A percentile compares a stretch with the other conserved stretches of the same genome.
phyloP scores from a whole-genome alignment of 1,284 basidiomycete genomes.

The Kwoniella shivajii region DNA sequence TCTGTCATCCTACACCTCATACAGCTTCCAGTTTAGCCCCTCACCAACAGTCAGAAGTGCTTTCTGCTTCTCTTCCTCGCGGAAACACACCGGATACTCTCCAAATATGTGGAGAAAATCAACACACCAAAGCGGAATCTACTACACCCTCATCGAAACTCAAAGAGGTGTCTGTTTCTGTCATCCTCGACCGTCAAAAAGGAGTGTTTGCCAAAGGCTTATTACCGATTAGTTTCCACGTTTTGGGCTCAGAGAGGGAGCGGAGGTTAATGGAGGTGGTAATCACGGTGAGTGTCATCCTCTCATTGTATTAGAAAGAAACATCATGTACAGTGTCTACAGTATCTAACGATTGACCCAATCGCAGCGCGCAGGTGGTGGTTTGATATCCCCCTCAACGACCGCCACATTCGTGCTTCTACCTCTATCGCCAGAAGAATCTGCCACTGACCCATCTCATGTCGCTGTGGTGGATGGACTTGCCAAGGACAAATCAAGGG shows the following conservation, averaged over 20 bases:
- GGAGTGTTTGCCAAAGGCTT: not conserved
- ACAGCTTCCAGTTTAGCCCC: no score
- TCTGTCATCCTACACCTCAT: no score
- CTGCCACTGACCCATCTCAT: not conserved
- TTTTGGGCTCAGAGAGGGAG: not conserved
- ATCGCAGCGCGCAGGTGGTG: not conserved
- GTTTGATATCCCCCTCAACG: not conserved
- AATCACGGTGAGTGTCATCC: not conserved
- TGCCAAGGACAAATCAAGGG: not conserved
- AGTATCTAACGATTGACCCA: not conserved
- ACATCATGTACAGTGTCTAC: not conserved
- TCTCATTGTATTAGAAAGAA: not conserved
- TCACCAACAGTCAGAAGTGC: no score
- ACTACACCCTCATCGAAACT: no score
- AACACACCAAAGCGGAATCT: no score
- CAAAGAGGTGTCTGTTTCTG: no score
- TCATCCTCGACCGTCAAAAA: no score
- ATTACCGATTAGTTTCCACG: constrained; percentile 2
- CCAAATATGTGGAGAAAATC: no score
- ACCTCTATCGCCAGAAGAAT: not conserved
- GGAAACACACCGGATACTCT: no score
- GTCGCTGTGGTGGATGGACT: not conserved
- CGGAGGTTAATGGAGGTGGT: not conserved
- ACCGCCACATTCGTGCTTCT: not conserved
- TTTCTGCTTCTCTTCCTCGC: no score